A percentile compares a stretch with the other conserved stretches of the same genome.
Evolutionary conservation across 108 stramenopile genomes (phyloP).

Genomic region (Hondaea fermentalgiana): DNA sequence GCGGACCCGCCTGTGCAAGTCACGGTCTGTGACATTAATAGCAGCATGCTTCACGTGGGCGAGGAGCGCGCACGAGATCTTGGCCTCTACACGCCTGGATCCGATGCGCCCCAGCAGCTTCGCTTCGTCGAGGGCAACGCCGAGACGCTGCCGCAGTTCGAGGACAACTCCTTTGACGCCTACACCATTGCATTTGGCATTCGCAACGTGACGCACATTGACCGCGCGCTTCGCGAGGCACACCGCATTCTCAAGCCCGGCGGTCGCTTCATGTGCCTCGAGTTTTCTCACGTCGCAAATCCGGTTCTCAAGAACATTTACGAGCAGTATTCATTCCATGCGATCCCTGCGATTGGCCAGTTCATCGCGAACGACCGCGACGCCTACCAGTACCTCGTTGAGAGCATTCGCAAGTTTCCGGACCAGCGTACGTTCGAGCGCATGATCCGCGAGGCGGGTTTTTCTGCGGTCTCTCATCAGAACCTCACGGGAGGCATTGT

Average conservation of each 20-base stretch:
- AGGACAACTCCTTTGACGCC: slow-evolving; percentile 78
- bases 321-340: slow-evolving; percentile 81
- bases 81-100: neutral
- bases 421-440: slow-evolving; percentile 69
- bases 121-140: slow-evolving; percentile 80
- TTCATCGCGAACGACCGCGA: slow-evolving; percentile 79
- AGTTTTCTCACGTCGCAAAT: slow-evolving; percentile 78
- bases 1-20: slow-evolving; percentile 34
- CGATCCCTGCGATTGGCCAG: slow-evolving; percentile 83
- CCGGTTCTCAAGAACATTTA: slow-evolving; percentile 61
- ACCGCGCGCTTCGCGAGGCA: slow-evolving; percentile 69
- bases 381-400: slow-evolving; percentile 97
- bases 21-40: slow-evolving; percentile 93
- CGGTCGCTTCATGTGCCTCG: slow-evolving; percentile 92
- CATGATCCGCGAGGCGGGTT: slow-evolving; percentile 72
- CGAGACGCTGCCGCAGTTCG: slow-evolving; percentile 71
- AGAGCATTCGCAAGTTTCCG: slow-evolving; percentile 89
- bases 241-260: slow-evolving; percentile 81
- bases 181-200: slow-evolving; percentile 97
- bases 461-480: slow-evolving; percentile 59
- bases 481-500: slow-evolving; percentile 76
- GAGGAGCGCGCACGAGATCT: slow-evolving; percentile 46
- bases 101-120: slow-evolving; percentile 21
- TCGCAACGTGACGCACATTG: slow-evolving; percentile 91
- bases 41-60: slow-evolving; percentile 88